Conservation (phyloP, 345 rosid genomes). For the Citrus sinensis region DNA sequence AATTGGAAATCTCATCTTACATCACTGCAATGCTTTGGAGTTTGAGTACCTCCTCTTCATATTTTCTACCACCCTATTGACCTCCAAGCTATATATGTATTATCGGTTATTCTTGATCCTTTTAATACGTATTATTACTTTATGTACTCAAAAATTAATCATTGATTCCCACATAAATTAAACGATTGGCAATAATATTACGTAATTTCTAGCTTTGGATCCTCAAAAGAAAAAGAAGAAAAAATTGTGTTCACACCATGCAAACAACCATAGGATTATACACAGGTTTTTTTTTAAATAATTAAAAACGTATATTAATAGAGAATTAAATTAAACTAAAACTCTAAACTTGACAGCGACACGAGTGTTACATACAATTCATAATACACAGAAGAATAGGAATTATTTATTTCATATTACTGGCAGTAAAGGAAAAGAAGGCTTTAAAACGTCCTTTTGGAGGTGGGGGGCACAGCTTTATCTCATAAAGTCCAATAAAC, state of each 20-base stretch:
- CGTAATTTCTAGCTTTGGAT: constrained; percentile 25
- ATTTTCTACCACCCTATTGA: background rate
- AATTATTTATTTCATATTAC: background rate
- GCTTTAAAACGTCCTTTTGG: background rate
- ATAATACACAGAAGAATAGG: too few species aligned
- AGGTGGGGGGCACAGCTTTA: too few species aligned
- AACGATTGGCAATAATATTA: background rate
- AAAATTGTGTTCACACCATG: background rate
- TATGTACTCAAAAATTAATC: background rate
- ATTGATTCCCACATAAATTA: background rate
- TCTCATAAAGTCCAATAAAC: background rate
- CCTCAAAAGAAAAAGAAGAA: background rate
- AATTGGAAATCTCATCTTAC: too few species aligned
- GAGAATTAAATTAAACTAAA: too few species aligned
- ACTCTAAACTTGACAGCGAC: too few species aligned
- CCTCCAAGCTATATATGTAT: background rate
- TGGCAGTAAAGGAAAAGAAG: background rate
- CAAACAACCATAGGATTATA: too few species aligned
- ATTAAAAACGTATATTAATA: too few species aligned
- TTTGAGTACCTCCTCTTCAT: background rate
- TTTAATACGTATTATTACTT: too few species aligned
- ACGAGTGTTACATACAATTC: too few species aligned
- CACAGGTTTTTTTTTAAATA: too few species aligned
- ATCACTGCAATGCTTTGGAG: background rate
- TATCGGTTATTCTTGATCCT: too few species aligned